A percentile compares a stretch with the other conserved stretches of the same genome.
These are phyloP conservation scores for Ricinus communis DNA, from an alignment of 345 rosid species.

Conservation along the genomic window DNA sequence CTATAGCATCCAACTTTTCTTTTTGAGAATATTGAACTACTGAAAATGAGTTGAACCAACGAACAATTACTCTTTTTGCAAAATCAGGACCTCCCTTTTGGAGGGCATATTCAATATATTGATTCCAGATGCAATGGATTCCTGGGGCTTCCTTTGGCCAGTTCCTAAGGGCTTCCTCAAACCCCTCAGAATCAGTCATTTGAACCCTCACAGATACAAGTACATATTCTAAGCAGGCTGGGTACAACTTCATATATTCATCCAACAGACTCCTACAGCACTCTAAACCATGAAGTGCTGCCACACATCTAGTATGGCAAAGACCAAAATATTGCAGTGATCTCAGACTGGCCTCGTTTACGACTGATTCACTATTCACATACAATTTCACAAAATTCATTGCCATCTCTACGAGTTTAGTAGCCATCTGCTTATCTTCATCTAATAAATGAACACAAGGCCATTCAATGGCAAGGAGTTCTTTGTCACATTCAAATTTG, in stretches of 20 bases:
- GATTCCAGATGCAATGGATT: slow-evolving; percentile 86
- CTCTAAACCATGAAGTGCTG: slow-evolving; percentile 51
- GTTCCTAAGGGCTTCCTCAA: slow-evolving; percentile 62
- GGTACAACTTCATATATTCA: slow-evolving; percentile 52
- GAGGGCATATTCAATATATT: slow-evolving; percentile 69
- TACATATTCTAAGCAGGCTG: slow-evolving; percentile 67
- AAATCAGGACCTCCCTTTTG: slow-evolving; percentile 45
- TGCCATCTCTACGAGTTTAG: slow-evolving; percentile 52
- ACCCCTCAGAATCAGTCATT: slow-evolving; percentile 46
- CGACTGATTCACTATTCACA: slow-evolving; percentile 27
- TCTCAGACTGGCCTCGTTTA: slow-evolving; percentile 31
- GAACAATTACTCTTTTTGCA: slow-evolving; percentile 59
- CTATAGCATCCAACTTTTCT: slow-evolving; percentile 26
- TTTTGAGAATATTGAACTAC: slow-evolving; percentile 29
- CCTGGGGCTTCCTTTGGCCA: slow-evolving; percentile 69
- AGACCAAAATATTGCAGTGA: slow-evolving; percentile 55
- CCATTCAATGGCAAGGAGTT: slow-evolving; percentile 70
- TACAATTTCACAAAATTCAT: slow-evolving; percentile 37
- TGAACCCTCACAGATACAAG: slow-evolving; percentile 59
- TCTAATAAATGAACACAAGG: slow-evolving; percentile 52
- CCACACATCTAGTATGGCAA: slow-evolving; percentile 57
- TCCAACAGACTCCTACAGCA: slow-evolving; percentile 48
- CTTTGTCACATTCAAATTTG: slow-evolving; percentile 74
- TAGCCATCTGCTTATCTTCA: slow-evolving; percentile 54
- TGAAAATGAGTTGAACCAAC: slow-evolving; percentile 65